Evolutionary conservation across 129 eudicot genomes (phyloP).

Genomic region (Sambucus nigra): DNA sequence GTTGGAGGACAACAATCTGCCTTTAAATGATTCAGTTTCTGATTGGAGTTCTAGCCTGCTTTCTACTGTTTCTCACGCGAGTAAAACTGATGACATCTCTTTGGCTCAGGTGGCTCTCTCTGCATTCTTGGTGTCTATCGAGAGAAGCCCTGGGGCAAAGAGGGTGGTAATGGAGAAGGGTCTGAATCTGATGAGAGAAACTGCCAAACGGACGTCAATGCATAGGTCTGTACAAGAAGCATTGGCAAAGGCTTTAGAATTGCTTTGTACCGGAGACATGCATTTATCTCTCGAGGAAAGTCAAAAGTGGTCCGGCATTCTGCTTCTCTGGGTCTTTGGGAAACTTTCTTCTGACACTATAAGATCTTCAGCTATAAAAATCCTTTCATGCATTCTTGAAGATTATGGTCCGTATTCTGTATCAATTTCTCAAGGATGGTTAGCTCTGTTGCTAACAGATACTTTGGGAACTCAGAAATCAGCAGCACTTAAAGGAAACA

Average conservation of each 20-base stretch:
- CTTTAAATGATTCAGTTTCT: conserved; percentile 59
- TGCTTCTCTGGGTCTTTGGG: conserved; percentile 79
- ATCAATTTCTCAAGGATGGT: conserved; percentile 95
- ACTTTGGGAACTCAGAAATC: conserved; percentile 39
- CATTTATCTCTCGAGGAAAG: conserved; percentile 85
- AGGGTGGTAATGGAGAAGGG: conserved; percentile 72
- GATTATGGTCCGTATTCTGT: conserved; percentile 75
- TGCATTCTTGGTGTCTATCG: conserved; percentile 70
- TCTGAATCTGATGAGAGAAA: conserved; percentile 75
- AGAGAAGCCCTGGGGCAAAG: conserved; percentile 61
- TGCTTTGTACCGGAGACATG: conserved; percentile 45
- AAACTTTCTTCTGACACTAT: conserved; percentile 45
- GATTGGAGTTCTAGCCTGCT: conserved; percentile 90
- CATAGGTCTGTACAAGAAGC: conserved; percentile 77
- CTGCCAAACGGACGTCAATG: conserved; percentile 53
- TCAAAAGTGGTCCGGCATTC: conserved; percentile 72
- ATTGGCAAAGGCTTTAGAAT: conserved; percentile 75
- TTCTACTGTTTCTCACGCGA: conserved; percentile 73
- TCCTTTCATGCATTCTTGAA: conserved; percentile 75
- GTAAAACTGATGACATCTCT: conserved; percentile 68
- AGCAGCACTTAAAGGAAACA: conserved; percentile 38
- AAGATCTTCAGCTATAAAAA: conserved; percentile 59
- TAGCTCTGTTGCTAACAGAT: conserved; percentile 66
- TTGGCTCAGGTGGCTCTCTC: conserved; percentile 83
- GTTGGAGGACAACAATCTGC: conserved; percentile 69